A percentile compares a stretch with the other conserved stretches of the same genome.
Conservation (phyloP, 805 yeast genomes). For the Myxozyma neglecta region DNA sequence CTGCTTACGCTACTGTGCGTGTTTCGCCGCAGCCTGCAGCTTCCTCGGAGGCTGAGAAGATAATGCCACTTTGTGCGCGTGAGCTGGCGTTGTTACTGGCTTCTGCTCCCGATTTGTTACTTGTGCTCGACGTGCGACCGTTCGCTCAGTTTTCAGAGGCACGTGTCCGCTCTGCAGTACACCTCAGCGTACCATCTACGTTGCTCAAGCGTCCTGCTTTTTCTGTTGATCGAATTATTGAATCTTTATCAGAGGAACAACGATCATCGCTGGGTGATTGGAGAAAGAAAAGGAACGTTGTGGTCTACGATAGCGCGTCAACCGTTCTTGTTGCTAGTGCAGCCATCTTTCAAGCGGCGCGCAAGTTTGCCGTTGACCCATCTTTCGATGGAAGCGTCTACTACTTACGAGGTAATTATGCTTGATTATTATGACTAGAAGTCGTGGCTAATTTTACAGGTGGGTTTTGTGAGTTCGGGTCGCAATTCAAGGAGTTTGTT, state of each 20-base stretch:
- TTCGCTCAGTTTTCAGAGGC: constrained; percentile 66
- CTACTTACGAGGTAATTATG: constrained; percentile 37
- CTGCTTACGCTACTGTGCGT: background rate
- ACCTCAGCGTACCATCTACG: constrained; percentile 88
- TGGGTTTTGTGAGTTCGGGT: constrained; percentile 19
- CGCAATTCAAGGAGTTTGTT: background rate
- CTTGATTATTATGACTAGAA: background rate
- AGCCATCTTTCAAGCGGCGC: constrained; percentile 24
- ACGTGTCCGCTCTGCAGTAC: constrained; percentile 62
- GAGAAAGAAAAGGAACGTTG: constrained; percentile 36
- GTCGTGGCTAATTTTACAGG: constrained; percentile 1
- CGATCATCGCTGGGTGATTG: constrained; percentile 34
- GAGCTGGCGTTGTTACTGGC: constrained; percentile 11
- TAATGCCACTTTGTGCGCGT: constrained; percentile 14
- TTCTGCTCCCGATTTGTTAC: constrained; percentile 33
- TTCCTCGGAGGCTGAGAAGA: constrained; percentile 5
- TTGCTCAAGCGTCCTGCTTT: constrained; percentile 73
- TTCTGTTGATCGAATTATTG: constrained; percentile 48
- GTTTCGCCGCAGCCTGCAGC: background rate
- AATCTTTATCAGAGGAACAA: constrained; percentile 42
- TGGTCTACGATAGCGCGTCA: constrained; percentile 54
- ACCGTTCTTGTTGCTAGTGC: constrained; percentile 7
- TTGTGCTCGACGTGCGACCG: constrained; percentile 79
- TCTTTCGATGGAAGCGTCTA: constrained; percentile 27
- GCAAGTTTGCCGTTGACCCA: constrained; percentile 24